These are phyloP conservation scores for sweet orange (Citrus sinensis) DNA, from an alignment of 345 rosid genomes.

Conservation along the genomic window DNA sequence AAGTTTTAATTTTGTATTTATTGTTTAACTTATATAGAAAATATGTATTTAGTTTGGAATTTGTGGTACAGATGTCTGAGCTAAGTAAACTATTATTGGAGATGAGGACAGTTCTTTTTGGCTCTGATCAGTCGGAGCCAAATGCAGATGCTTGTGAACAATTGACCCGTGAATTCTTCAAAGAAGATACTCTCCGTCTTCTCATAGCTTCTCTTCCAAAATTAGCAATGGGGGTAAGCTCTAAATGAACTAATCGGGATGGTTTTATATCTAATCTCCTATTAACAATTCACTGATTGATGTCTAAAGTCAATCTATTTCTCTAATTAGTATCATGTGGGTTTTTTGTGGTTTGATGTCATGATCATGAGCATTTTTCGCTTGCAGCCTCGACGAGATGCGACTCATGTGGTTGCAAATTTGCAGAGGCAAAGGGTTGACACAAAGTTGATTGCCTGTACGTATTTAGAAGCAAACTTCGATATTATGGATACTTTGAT, in stretches of 20 bases:
- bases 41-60: no score
- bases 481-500: constrained; percentile 43
- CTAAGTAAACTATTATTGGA: constrained; percentile 38
- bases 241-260: neutral
- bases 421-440: constrained; percentile 47
- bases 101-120: constrained; percentile 44
- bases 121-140: constrained; percentile 49
- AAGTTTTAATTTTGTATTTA: neutral
- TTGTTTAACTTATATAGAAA: neutral
- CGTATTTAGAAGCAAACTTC: constrained; percentile 36
- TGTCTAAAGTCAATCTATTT: neutral
- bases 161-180: constrained; percentile 47
- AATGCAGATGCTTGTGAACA: constrained; percentile 49
- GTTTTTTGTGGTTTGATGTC: neutral
- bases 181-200: constrained; percentile 42
- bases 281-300: neutral
- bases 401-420: constrained; percentile 40
- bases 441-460: constrained; percentile 33
- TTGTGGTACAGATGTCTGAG: constrained; percentile 37
- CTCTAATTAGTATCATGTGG: neutral
- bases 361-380: neutral
- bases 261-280: neutral
- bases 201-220: constrained; percentile 40
- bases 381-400: constrained; percentile 40
- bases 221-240: constrained; percentile 39